Evolutionary conservation across 2,329 filamentous ascomycete genomes (phyloP).

Genomic region (Botrytis squamosa): DNA sequence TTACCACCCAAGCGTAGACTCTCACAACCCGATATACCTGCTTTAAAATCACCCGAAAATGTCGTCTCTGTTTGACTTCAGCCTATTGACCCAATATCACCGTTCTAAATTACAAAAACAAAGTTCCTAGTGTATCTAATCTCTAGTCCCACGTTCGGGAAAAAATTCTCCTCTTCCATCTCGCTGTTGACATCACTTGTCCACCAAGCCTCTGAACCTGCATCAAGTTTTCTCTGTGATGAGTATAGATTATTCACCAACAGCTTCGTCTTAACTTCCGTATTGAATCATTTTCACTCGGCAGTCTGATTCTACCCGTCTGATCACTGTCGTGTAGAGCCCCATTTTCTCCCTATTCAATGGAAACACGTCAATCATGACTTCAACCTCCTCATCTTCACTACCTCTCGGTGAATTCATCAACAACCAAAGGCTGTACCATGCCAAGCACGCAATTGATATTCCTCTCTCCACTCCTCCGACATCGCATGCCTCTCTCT

Average conservation of each 20-base stretch:
- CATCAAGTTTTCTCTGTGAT: rapidly evolving
- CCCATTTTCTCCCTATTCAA: rapidly evolving
- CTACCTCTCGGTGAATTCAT: not conserved
- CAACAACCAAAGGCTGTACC: not conserved
- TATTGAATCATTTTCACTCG: not conserved
- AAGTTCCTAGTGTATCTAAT: not conserved
- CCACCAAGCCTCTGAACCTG: not conserved
- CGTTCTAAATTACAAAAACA: rapidly evolving
- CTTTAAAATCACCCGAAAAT: rapidly evolving
- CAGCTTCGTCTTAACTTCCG: no score
- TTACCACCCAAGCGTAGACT: not conserved
- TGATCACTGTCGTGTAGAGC: rapidly evolving
- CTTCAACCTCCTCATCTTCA: no score
- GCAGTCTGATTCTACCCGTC: not conserved
- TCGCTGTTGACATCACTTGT: not conserved
- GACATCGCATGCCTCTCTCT: not conserved
- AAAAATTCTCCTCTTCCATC: not conserved
- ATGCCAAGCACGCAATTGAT: not conserved
- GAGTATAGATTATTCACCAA: not conserved
- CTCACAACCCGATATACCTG: not conserved
- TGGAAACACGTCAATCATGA: not conserved
- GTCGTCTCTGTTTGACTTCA: rapidly evolving
- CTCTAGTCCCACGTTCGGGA: not conserved
- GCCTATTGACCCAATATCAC: rapidly evolving
- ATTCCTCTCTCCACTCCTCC: no score